Evolutionary conservation across 2,329 filamentous ascomycete species (phyloP).

Genomic region (Xylariaceae sp.): DNA sequence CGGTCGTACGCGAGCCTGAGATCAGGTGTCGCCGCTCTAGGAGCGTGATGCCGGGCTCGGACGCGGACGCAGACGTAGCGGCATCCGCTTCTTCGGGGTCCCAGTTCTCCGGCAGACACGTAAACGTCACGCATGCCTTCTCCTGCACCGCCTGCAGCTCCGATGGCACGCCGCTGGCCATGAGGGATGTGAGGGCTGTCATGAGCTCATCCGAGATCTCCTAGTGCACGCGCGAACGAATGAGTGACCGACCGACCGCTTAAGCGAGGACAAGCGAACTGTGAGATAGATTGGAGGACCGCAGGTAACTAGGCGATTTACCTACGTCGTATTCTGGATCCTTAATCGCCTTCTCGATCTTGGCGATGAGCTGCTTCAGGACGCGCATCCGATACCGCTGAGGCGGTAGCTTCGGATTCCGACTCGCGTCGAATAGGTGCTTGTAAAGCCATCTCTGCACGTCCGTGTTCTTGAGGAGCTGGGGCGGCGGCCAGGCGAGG

Average conservation of each 20-base stretch:
- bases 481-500: slow-evolving; percentile 35
- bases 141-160: slow-evolving; percentile 52
- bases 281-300: slow-evolving; percentile 7
- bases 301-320: background rate
- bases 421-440: slow-evolving; percentile 56
- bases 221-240: slow-evolving; percentile 39
- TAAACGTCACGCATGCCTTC: slow-evolving; percentile 65
- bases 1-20: slow-evolving; percentile 62
- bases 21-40: slow-evolving; percentile 58
- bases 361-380: slow-evolving; percentile 59
- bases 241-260: too few relatives aligned
- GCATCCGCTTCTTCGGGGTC: background rate
- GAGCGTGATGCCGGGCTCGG: slow-evolving; percentile 50
- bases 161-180: slow-evolving; percentile 43
- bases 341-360: slow-evolving; percentile 59
- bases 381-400: slow-evolving; percentile 62
- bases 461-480: slow-evolving; percentile 32
- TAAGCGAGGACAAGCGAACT: background rate
- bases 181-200: slow-evolving; percentile 55
- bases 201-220: slow-evolving; percentile 66
- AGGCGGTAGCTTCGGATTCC: slow-evolving; percentile 55
- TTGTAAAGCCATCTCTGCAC: slow-evolving; percentile 49
- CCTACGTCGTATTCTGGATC: slow-evolving; percentile 63
- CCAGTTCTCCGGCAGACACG: slow-evolving; percentile 37
- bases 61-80: slow-evolving; percentile 4